phyloP scores from a whole-genome alignment of 768 basidiomycete species.

The Boletus patriciae region DNA sequence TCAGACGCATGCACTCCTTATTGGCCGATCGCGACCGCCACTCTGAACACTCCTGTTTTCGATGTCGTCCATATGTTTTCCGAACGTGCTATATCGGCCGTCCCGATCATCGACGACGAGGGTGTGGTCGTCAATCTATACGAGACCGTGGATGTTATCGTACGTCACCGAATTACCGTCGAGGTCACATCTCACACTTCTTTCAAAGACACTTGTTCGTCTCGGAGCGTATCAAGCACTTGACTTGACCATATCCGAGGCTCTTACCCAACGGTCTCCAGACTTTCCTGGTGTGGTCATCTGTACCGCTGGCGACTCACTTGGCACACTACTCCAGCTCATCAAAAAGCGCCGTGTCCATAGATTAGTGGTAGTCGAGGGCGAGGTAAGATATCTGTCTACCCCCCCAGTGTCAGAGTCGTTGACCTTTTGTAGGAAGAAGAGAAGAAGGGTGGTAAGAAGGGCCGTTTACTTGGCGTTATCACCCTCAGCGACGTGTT shows the following conservation, averaged over 20 bases:
- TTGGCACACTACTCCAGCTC: slow-evolving; percentile 85
- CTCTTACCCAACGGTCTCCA: slow-evolving; percentile 84
- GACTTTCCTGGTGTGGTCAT: slow-evolving; percentile 98
- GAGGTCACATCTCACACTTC: slow-evolving; percentile 2
- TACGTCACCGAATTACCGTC: slow-evolving; percentile 32
- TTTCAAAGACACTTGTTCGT: slow-evolving; percentile 81
- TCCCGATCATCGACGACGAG: slow-evolving; percentile 91
- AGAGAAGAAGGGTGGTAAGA: slow-evolving; percentile 75
- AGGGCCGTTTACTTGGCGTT: slow-evolving; percentile 80
- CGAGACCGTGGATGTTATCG: slow-evolving; percentile 98
- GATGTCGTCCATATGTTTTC: slow-evolving; percentile 99
- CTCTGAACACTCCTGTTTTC: slow-evolving; percentile 87
- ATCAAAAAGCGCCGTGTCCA: slow-evolving; percentile 94
- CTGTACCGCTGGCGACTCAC: slow-evolving; percentile 88
- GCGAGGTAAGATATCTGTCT: slow-evolving; percentile 55
- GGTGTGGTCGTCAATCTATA: slow-evolving; percentile 95
- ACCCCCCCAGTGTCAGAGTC: neutral
- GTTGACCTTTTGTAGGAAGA: slow-evolving; percentile 57
- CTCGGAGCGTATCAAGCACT: slow-evolving; percentile 95
- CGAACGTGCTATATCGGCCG: slow-evolving; percentile 91
- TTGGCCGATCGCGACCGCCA: slow-evolving; percentile 90
- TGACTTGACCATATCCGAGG: slow-evolving; percentile 90
- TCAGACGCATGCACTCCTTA: slow-evolving; percentile 67
- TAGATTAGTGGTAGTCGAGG: slow-evolving; percentile 92
- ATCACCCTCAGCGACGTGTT: slow-evolving; percentile 89